Base-by-base conservation (phyloP, 805 yeast genomes). In the Saturnispora ahearnii region DNA sequence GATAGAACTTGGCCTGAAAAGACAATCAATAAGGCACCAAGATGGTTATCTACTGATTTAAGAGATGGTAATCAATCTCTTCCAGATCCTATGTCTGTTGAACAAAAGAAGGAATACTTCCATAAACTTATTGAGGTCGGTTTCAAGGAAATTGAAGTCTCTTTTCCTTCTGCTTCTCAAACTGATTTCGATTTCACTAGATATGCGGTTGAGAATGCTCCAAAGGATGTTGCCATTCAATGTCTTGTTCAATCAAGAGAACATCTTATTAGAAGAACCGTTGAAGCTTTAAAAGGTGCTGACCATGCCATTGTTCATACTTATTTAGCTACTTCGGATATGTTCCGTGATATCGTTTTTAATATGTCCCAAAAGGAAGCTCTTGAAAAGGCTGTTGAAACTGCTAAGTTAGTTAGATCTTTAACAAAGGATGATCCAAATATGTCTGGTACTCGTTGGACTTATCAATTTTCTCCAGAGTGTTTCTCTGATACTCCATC, bases 41-140 rank as follows among this genome's bases (percentile, higher is more conserved):
- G 89, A 62, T 84, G 91, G 91, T 72, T 84, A 49, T 78, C 87
- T 8, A 84, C 91, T 1, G 91, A 84, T 65, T 72, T 84, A 55
- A 76, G 91, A 71, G 91, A 84, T 61, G 91, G 91, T 55, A 84
- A 84, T 67, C 91, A 84, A 64, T 79, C 89, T 18, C 71, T 84
- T 51, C 91, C 91, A 28, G 91, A 84, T 67, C 91, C 91, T 29
- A 84, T 84, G 91, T 73, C 84, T 9, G 77, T 84, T 13, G 80
- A 73, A 46, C 86, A 84, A 65, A 84, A 84, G 68, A 82, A 82
- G 61, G 82, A 78, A 59, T 83, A 83, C 63, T 84, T 83, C 72
- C 81, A 81, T 59, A 84, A 84, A 65, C 71, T 84, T 57, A 58
- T 83, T 8, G 87, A 83, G 51, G 71, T 84, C 51, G 91, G 91